These are phyloP conservation scores for Saccharomycopsis fodiens DNA, from an alignment of 805 yeast genomes.

Conservation along the genomic window DNA sequence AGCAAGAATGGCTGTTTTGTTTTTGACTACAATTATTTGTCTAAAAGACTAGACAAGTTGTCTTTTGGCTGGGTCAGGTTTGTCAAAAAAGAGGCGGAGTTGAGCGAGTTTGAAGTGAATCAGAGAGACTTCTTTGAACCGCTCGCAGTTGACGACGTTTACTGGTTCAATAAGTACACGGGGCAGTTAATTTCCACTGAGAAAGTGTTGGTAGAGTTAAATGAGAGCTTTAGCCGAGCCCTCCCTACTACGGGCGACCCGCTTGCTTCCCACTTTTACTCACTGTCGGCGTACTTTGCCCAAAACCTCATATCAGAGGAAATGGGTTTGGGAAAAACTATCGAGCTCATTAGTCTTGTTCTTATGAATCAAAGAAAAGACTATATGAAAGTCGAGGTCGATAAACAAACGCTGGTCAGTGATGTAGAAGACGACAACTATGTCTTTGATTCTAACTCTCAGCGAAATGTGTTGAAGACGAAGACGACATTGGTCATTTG, in stretches of 20 bases:
- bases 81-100: background rate
- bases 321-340: constrained; percentile 96
- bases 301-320: constrained; percentile 82
- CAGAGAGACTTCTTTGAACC: constrained; percentile 15
- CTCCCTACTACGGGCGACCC: constrained; percentile 1
- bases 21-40: constrained; percentile 25
- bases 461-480: constrained; percentile 40
- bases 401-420: constrained; percentile 3
- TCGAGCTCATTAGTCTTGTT: constrained; percentile 68
- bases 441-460: constrained; percentile 33
- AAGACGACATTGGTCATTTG: constrained; percentile 78
- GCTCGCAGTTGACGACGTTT: constrained; percentile 10
- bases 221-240: constrained; percentile 11
- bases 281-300: constrained; percentile 25
- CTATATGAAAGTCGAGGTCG: constrained; percentile 1
- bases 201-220: constrained; percentile 27
- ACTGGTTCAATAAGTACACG: constrained; percentile 46
- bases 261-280: background rate
- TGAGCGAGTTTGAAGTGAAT: background rate
- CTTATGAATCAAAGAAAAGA: constrained; percentile 47
- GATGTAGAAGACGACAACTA: constrained; percentile 26
- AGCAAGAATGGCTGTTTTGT: constrained; percentile 25
- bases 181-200: constrained; percentile 36
- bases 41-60: constrained; percentile 27
- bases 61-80: constrained; percentile 48